A percentile compares a stretch with the other conserved stretches of the same genome.
Evolutionary conservation across 176 grass and related monocot species (phyloP).

Genomic region (Hsuehochloa calcarea): DNA sequence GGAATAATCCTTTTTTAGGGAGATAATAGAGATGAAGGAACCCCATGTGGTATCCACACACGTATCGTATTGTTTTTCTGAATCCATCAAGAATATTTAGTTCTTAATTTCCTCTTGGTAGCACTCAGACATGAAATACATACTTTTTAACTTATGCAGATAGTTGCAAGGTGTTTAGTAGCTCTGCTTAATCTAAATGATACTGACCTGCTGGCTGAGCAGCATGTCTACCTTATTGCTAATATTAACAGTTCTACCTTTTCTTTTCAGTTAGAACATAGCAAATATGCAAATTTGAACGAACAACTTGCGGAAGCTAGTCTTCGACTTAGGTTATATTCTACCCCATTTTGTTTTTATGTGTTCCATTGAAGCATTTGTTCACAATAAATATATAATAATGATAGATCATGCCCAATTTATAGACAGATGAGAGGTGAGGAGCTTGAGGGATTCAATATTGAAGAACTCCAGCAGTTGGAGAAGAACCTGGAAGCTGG

Average conservation of each 20-base stretch:
- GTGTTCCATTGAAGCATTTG: background rate
- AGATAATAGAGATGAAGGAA: background rate
- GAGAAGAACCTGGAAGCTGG: conserved; percentile 85
- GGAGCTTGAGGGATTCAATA: conserved; percentile 72
- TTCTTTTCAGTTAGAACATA: conserved; percentile 71
- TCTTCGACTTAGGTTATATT: conserved; percentile 65
- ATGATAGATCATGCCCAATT: conserved; percentile 11
- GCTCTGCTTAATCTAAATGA: background rate
- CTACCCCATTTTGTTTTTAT: conserved; percentile 17
- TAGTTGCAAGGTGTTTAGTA: background rate
- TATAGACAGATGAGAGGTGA: conserved; percentile 96
- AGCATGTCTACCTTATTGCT: conserved; percentile 6
- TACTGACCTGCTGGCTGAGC: background rate
- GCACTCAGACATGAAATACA: background rate
- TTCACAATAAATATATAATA: conserved; percentile 21
- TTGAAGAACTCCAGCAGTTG: conserved; percentile 81
- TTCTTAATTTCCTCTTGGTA: background rate
- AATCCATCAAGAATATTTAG: background rate
- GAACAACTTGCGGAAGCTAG: conserved; percentile 77
- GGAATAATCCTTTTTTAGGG: background rate
- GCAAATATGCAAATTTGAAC: conserved; percentile 72
- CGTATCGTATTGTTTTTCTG: background rate
- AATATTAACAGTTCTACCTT: background rate
- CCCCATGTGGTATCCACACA: background rate
- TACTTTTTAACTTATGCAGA: background rate